Evolutionary conservation across 2,329 filamentous ascomycete species (phyloP).

Genomic region (Aspergillus sp.): DNA sequence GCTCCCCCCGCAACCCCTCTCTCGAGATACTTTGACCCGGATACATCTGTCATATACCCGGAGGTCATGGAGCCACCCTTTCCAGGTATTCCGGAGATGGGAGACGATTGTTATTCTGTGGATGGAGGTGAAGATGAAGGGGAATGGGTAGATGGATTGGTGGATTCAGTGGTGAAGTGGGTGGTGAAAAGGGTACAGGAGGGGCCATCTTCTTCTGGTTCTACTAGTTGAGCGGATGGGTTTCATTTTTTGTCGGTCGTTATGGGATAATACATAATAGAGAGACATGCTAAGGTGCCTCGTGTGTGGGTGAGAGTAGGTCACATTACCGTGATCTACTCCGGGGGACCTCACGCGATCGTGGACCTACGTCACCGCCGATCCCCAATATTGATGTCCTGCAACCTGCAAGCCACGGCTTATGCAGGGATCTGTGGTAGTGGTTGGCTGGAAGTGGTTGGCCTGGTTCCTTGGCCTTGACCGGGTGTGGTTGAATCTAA

Average conservation of each 20-base stretch:
- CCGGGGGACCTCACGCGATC: not conserved
- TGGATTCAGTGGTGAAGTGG: constrained; percentile 1
- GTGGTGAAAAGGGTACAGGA: not conserved
- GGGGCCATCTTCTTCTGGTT: no score
- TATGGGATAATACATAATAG: no score
- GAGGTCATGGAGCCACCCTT: constrained; percentile 13
- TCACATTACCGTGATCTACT: not conserved
- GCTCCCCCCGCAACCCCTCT: constrained; percentile 6
- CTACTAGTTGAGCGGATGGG: no score
- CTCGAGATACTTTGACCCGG: constrained; percentile 25
- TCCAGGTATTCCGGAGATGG: constrained; percentile 9
- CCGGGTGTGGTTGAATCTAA: no score
- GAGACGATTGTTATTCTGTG: constrained; percentile 1
- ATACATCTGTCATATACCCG: constrained; percentile 16
- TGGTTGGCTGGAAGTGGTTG: not conserved
- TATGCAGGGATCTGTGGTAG: not conserved
- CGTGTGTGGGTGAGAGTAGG: not conserved
- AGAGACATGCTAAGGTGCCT: no score
- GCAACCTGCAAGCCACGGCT: not conserved
- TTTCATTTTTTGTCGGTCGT: no score
- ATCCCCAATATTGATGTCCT: not conserved
- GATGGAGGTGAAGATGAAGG: not conserved
- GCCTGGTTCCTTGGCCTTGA: not conserved
- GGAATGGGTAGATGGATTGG: not conserved
- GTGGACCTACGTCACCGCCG: not conserved